phyloP scores from a whole-genome alignment of 768 basidiomycete species.

The Tylopilus plumbeoviolaceoides region DNA sequence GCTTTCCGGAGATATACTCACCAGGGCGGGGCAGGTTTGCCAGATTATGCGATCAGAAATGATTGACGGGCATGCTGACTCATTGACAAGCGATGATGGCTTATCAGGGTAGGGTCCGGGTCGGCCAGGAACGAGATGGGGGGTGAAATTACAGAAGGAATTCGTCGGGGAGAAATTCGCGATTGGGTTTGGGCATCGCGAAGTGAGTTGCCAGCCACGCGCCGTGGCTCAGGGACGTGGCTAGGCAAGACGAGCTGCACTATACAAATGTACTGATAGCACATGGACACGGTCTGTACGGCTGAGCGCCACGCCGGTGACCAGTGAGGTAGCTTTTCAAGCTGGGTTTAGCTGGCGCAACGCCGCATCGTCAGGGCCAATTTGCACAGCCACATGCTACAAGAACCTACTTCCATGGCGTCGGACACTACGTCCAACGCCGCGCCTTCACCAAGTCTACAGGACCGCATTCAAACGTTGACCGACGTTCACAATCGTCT shows the following conservation, averaged over 20 bases:
- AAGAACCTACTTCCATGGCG: neutral
- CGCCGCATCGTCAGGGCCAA: neutral
- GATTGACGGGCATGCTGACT: neutral
- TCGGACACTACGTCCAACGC: constrained; percentile 2
- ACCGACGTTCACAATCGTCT: constrained; percentile 44
- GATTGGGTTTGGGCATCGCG: neutral
- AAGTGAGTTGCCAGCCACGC: neutral
- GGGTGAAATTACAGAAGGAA: constrained; percentile 5
- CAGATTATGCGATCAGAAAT: neutral
- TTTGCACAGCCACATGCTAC: constrained; percentile 18
- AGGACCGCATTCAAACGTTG: constrained; percentile 44
- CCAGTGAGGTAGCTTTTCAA: neutral
- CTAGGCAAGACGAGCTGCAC: neutral
- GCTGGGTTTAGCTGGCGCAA: neutral
- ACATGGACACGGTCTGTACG: neutral
- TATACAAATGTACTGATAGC: neutral
- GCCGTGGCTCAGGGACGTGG: constrained; percentile 6
- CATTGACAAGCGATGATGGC: neutral
- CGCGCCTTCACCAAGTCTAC: constrained; percentile 26
- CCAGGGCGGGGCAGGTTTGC: neutral
- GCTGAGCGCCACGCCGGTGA: constrained; percentile 11
- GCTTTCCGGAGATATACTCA: neutral
- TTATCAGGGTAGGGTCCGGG: constrained; percentile 1
- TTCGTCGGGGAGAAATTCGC: constrained; percentile 5
- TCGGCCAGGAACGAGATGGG: neutral